Base-by-base conservation (phyloP, 768 basidiomycete genomes). In the Termitomyces sp. region DNA sequence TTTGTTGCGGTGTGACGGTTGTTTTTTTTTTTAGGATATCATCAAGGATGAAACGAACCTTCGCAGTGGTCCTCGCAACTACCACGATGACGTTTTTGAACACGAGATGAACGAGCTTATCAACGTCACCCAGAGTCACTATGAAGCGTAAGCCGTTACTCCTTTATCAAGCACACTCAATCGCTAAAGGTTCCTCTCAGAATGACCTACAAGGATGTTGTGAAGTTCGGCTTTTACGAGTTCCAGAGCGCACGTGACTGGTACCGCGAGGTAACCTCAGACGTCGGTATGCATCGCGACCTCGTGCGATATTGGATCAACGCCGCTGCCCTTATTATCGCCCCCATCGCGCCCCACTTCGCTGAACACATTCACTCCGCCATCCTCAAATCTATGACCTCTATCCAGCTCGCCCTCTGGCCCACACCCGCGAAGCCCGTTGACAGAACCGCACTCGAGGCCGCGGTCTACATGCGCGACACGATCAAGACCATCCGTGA, bases 201-300 rank as follows among this genome's bases (percentile, higher is more conserved):
- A 21, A 93, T 87, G 57, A 84, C 90, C 68, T 99, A 90, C 84
- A 99, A 98, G 72, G 93, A 96, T 56, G 94, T 95, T 10, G 71
- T 98, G 57, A 96, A 97, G 71, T 88, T 80, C 62, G 96, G 95
- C 47, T 96, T 98, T 73, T 99, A 94, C 78, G 93, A 97, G 65
- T 81, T 94, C 60, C 93, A 98, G 69, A 87, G 94, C 5, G 78
- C 85, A 2, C 89, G 97, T 45, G 95, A 98, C 67, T 94, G 93
- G 88, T 98, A 98, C 70, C 91, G 94, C 55, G 90, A 94, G 67
- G 91, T 96, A 49, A 94, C 90, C 2, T 74, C 82, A 7, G 91
- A 93, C 58, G 74, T 86, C 47, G 92, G 93, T 28, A 97, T 98
- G 93, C 95, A 98, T 71, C 76, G 68, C 47, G 93, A 93, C 58